A percentile compares a stretch with the other conserved stretches of the same genome.
phyloP scores from a whole-genome alignment of 441 rosid genomes.

The Corymbia calophylla region DNA sequence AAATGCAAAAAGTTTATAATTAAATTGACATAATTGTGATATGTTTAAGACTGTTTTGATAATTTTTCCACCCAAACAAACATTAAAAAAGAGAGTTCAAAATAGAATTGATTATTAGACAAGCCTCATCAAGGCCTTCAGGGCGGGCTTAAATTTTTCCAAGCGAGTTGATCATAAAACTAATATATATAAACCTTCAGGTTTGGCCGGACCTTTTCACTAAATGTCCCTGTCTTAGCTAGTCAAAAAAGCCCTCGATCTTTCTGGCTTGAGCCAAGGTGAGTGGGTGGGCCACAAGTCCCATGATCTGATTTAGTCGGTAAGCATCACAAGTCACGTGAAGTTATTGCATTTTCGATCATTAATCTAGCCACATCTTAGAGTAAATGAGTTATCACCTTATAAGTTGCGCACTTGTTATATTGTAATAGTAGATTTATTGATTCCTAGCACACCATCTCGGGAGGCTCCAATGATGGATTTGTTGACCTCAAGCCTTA shows the following conservation, averaged over 20 bases:
- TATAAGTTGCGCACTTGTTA: not conserved
- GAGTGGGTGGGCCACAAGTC: not conserved
- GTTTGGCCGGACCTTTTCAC: not conserved
- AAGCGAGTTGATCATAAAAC: not conserved
- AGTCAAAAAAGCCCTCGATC: not conserved
- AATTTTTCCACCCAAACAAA: not conserved
- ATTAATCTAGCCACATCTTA: not conserved
- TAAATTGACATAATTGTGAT: no score
- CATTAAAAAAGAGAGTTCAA: not conserved
- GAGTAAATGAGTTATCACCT: not conserved
- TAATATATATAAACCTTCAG: not conserved
- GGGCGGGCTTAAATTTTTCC: not conserved
- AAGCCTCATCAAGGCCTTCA: not conserved
- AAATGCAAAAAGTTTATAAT: no score
- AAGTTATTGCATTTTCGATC: accelerated
- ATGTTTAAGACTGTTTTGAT: no score
- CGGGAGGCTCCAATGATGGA: not conserved
- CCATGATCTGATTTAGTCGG: not conserved
- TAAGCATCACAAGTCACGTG: not conserved
- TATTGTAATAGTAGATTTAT: not conserved
- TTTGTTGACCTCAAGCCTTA: not conserved
- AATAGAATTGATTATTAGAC: not conserved
- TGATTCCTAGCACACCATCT: not conserved
- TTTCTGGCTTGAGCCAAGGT: not conserved
- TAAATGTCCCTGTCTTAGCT: not conserved